Base-by-base conservation (phyloP, 2,329 filamentous ascomycete genomes). In the Periconia sp. region DNA sequence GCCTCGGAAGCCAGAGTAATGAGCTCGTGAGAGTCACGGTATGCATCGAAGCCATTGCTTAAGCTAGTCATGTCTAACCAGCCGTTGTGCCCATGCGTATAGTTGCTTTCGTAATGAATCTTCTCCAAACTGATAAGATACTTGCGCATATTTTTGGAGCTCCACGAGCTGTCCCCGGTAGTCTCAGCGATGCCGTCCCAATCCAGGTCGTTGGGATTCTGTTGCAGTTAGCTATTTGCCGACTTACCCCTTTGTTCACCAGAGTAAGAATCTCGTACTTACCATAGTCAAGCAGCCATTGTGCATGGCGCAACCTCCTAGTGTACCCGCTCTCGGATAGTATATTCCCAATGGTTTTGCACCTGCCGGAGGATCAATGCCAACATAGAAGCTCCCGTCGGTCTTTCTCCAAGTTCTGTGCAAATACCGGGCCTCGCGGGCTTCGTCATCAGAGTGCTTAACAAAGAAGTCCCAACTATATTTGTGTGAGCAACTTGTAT, bases 401-500 rank as follows among this genome's bases (percentile, higher is more conserved):
- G 79, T 74, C 0, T 81, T 82, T 9, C 77, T 64, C 64, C 84
- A 86, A 1, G 80, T 81, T 52, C 82, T 79, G 72, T 87, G 86
- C 50, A 75, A 77, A 61, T 86, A 83, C 52, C 77, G 73, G 13
- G 78, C 74, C 57, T 84, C 80, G 41, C 78, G 76, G 17, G 70
- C 72, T 37, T 81, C 70, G 54, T 85, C 77, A 8, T 76, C 73
- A 57, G 85, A 86, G 64, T 87, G 84, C 37, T 79, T 79, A 7
- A 85, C 81, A 52, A 82, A 87, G 68, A 83, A 86, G 64, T 85
- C 81, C 85, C 84, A 87, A 43, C 77, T 37, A n/a, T 37, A 5
- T n/a, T 13, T n/a, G 15, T 11, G 10, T 37, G 72, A 57, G 83
- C 79, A 44, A 42, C 40, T 18, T n/a, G n/a, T n/a, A 18, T 2